phyloP scores from a whole-genome alignment of 2,329 filamentous ascomycete genomes.

The Fusarium multiceps region DNA sequence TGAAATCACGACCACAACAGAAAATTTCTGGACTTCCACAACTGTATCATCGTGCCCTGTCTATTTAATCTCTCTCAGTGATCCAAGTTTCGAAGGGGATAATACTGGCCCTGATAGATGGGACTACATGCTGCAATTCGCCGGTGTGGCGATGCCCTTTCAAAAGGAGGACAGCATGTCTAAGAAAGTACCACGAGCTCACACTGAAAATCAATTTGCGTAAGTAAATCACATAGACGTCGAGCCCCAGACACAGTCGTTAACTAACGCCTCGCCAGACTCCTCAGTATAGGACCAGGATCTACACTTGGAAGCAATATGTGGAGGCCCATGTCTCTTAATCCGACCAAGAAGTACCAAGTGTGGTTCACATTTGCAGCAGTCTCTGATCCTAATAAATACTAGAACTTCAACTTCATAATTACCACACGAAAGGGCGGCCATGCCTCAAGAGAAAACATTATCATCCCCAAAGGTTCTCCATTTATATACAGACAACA shows the following conservation, averaged over 20 bases:
- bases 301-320: slow-evolving; percentile 1
- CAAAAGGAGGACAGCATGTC: not conserved
- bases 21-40: not conserved
- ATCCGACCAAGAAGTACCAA: slow-evolving; percentile 7
- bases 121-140: not conserved
- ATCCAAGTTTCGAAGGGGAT: slow-evolving; percentile 2
- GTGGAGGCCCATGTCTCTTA: not conserved
- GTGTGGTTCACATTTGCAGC: slow-evolving; percentile 2
- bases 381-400: not conserved
- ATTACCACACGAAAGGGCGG: not conserved
- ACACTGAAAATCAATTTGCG: slow-evolving; percentile 4
- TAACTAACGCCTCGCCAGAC: not conserved
- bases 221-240: not conserved
- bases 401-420: not conserved
- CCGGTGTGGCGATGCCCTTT: not conserved
- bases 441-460: not conserved
- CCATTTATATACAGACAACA: slow-evolving; percentile 6
- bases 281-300: not conserved
- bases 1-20: not conserved
- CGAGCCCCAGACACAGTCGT: not conserved
- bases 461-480: not conserved
- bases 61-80: not conserved
- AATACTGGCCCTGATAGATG: slow-evolving; percentile 1
- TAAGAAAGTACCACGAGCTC: not conserved
- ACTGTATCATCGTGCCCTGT: not conserved